Evolutionary conservation across 371 early-diverging fungal species (phyloP).

Genomic region (Blakeslea trispora): DNA sequence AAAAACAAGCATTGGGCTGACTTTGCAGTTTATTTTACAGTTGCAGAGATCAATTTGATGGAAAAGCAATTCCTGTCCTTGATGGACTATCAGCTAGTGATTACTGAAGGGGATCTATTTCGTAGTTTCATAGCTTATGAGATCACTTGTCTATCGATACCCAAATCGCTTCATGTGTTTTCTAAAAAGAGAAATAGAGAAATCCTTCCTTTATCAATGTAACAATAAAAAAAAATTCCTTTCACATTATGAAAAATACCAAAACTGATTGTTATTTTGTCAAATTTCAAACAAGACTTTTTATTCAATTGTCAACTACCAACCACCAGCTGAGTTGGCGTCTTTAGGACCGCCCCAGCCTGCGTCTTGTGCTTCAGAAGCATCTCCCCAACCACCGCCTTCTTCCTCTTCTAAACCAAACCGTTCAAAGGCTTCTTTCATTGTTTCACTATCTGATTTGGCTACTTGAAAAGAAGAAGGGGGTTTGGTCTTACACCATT

Average conservation of each 20-base stretch:
- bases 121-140: slow-evolving; percentile 10
- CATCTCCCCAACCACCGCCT: slow-evolving; percentile 25
- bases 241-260: background rate
- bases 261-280: background rate
- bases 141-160: background rate
- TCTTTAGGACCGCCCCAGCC: slow-evolving; percentile 23
- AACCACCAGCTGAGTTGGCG: slow-evolving; percentile 1
- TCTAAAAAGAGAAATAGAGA: no score
- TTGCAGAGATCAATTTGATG: slow-evolving; percentile 79
- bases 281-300: background rate
- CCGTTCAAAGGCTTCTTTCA: slow-evolving; percentile 17
- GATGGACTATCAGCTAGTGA: slow-evolving; percentile 40
- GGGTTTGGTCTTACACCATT: slow-evolving; percentile 22
- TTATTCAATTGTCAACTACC: slow-evolving; percentile 1
- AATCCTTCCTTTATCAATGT: no score
- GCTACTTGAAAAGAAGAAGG: slow-evolving; percentile 8
- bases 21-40: slow-evolving; percentile 65
- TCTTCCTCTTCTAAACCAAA: slow-evolving; percentile 15
- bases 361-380: slow-evolving; percentile 17
- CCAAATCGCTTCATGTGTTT: no score
- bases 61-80: slow-evolving; percentile 76
- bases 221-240: background rate
- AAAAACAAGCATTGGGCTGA: slow-evolving; percentile 80
- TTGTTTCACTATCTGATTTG: slow-evolving; percentile 11
- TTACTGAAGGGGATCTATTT: slow-evolving; percentile 10